Conservation (phyloP, 345 rosid genomes). For the Rhizophora mangle region DNA sequence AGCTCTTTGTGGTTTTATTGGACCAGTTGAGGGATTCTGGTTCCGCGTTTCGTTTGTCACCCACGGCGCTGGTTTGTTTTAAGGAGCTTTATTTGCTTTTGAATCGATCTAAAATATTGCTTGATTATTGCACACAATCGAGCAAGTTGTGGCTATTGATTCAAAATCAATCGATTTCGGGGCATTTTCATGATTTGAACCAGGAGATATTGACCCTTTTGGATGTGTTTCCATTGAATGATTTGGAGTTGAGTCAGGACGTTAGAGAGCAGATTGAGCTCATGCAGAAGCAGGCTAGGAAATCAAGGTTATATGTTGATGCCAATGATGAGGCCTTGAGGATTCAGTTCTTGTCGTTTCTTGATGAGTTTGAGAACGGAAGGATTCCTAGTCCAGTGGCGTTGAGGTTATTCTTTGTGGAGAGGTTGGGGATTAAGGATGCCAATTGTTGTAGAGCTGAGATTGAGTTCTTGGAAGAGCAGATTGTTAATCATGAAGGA, state of each 20-base stretch:
- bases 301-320: constrained; percentile 55
- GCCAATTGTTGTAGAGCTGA: constrained; percentile 58
- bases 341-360: constrained; percentile 46
- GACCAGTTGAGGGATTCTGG: constrained; percentile 56
- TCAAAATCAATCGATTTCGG: constrained; percentile 74
- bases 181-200: constrained; percentile 91
- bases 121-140: constrained; percentile 73
- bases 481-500: constrained; percentile 75
- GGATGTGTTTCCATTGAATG: constrained; percentile 73
- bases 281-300: constrained; percentile 56
- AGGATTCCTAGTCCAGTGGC: constrained; percentile 38
- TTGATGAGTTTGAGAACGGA: constrained; percentile 65
- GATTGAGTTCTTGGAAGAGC: constrained; percentile 90
- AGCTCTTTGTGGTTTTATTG: constrained; percentile 59
- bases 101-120: constrained; percentile 78
- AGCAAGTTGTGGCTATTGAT: constrained; percentile 91
- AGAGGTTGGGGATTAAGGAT: constrained; percentile 54
- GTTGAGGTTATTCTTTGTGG: constrained; percentile 56
- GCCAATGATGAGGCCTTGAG: constrained; percentile 67
- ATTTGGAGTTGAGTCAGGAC: constrained; percentile 62
- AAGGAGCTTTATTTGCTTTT: constrained; percentile 84
- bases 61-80: constrained; percentile 62
- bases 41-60: constrained; percentile 33
- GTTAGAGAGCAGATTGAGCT: constrained; percentile 77
- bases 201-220: constrained; percentile 82